Conservation (phyloP, 495 filamentous ascomycete genomes). For the Letharia lupina region DNA sequence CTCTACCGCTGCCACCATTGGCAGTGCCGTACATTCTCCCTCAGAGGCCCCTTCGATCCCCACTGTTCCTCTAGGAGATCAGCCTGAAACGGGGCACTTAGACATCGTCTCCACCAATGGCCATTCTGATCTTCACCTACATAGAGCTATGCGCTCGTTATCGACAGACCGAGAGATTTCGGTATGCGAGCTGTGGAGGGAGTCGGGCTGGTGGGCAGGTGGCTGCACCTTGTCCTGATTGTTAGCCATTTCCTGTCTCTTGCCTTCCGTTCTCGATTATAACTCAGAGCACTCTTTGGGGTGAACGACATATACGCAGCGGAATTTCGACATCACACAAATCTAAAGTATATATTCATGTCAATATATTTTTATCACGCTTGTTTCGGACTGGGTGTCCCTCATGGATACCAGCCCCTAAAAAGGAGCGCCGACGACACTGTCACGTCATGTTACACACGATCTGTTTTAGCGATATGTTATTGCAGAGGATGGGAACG, state of each 20-base stretch:
- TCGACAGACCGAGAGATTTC: not conserved
- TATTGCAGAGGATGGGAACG: not conserved
- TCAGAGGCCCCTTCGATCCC: not conserved
- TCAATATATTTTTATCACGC: not conserved
- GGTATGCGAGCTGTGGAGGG: not conserved
- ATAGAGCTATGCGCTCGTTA: not conserved
- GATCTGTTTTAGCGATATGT: not conserved
- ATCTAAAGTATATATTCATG: not conserved
- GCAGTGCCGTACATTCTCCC: not conserved
- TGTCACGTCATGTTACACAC: not conserved
- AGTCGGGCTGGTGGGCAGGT: not conserved
- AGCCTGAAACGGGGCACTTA: not conserved
- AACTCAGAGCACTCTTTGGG: not conserved
- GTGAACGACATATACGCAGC: not conserved
- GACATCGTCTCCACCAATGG: not conserved
- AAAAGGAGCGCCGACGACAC: not conserved
- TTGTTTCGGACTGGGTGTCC: not conserved
- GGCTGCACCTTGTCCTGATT: not conserved
- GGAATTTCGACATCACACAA: not conserved
- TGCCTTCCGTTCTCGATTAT: not conserved
- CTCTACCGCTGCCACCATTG: not conserved
- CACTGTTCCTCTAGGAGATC: not conserved
- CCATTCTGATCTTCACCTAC: slow-evolving; percentile 6
- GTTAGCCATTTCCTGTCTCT: not conserved
- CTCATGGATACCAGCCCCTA: not conserved